These are phyloP conservation scores for Amanita polypyramis DNA, from an alignment of 768 basidiomycete genomes.

Conservation along the genomic window DNA sequence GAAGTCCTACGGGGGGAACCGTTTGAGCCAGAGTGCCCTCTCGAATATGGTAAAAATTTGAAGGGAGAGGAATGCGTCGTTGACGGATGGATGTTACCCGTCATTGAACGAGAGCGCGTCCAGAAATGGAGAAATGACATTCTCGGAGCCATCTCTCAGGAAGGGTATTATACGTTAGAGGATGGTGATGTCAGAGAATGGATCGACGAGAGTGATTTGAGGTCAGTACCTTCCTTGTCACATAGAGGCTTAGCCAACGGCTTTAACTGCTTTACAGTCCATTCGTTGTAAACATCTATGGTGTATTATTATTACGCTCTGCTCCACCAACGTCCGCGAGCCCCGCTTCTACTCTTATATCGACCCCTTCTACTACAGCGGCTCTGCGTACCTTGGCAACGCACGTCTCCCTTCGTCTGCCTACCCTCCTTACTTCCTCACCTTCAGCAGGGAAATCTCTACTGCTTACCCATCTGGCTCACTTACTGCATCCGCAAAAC, in stretches of 20 bases:
- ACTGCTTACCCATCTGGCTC: conserved; percentile 67
- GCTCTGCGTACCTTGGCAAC: conserved; percentile 56
- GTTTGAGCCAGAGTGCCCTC: conserved; percentile 47
- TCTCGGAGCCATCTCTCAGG: not conserved
- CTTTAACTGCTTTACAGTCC: conserved; percentile 28
- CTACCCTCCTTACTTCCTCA: conserved; percentile 74
- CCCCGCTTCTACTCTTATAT: conserved; percentile 35
- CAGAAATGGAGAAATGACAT: conserved; percentile 27
- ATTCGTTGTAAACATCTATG: conserved; percentile 49
- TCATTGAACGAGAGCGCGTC: conserved; percentile 56
- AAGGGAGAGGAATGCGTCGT: conserved; percentile 45
- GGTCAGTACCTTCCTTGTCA: conserved; percentile 27
- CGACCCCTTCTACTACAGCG: conserved; percentile 48
- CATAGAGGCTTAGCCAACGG: too few relatives aligned
- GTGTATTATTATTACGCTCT: conserved; percentile 52
- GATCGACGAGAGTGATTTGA: conserved; percentile 39
- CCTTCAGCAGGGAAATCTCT: conserved; percentile 87
- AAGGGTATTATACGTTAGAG: conserved; percentile 27
- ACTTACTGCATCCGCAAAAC: conserved; percentile 44
- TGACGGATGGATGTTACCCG: conserved; percentile 80
- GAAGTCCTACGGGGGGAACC: conserved; percentile 44
- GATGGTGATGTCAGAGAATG: conserved; percentile 20
- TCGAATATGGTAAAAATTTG: conserved; percentile 42
- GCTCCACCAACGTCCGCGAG: conserved; percentile 11
- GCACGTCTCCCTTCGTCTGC: conserved; percentile 56